A percentile compares a stretch with the other conserved stretches of the same genome.
Evolutionary conservation across 768 basidiomycete species (phyloP).

Genomic region (Leccinum arenicola): DNA sequence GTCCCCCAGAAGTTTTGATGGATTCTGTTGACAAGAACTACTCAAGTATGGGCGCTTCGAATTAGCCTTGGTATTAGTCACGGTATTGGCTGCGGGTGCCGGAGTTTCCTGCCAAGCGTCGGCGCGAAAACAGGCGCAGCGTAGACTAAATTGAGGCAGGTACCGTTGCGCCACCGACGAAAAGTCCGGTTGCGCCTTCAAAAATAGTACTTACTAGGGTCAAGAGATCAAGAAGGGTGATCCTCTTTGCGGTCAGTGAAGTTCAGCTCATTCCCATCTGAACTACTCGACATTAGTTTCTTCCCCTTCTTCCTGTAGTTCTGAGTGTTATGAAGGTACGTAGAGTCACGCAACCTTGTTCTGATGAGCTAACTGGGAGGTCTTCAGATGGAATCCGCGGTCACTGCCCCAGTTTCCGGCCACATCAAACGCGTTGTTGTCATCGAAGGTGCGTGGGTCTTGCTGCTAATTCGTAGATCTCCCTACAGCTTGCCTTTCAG

Average conservation of each 20-base stretch:
- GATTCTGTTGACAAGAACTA: too few relatives aligned
- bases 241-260: slow-evolving; percentile 77
- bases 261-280: slow-evolving; percentile 12
- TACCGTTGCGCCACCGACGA: too few relatives aligned
- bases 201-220: slow-evolving; percentile 44
- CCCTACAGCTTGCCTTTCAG: slow-evolving; percentile 36
- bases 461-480: not conserved
- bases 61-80: too few relatives aligned
- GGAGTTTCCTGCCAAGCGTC: too few relatives aligned
- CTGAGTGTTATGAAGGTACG: slow-evolving; percentile 95
- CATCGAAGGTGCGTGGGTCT: slow-evolving; percentile 61
- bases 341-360: slow-evolving; percentile 6
- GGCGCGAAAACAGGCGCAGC: too few relatives aligned
- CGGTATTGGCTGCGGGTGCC: too few relatives aligned
- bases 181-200: too few relatives aligned
- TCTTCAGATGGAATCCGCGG: slow-evolving; percentile 92
- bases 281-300: slow-evolving; percentile 20
- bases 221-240: slow-evolving; percentile 98
- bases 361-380: slow-evolving; percentile 15
- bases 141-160: too few relatives aligned
- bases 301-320: slow-evolving; percentile 43
- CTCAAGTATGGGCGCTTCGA: too few relatives aligned
- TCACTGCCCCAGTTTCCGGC: slow-evolving; percentile 95
- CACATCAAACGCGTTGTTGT: slow-evolving; percentile 93
- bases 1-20: too few relatives aligned